phyloP scores from a whole-genome alignment of 2,329 filamentous ascomycete species.

The Simplicillium aogashimaense region DNA sequence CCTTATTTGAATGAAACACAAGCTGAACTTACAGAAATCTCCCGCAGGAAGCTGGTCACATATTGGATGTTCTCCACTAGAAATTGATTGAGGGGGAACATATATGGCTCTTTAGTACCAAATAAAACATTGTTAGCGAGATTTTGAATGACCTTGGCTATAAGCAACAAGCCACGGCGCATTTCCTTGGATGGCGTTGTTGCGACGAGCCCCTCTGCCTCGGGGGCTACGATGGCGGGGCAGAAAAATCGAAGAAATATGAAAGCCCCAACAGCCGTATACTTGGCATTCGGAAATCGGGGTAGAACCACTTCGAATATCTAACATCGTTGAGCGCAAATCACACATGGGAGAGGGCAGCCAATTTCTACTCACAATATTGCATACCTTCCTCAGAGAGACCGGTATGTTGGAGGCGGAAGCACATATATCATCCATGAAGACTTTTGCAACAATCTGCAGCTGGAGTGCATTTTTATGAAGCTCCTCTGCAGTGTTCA shows the following conservation, averaged over 20 bases:
- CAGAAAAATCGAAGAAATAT: slow-evolving; percentile 66
- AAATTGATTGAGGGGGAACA: slow-evolving; percentile 62
- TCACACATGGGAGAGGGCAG: too few relatives aligned
- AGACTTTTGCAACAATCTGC: slow-evolving; percentile 58
- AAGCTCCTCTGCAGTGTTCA: slow-evolving; percentile 50
- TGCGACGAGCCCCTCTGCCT: slow-evolving; percentile 55
- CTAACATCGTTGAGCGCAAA: slow-evolving; percentile 18
- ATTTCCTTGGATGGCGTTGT: slow-evolving; percentile 56
- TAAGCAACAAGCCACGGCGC: slow-evolving; percentile 56
- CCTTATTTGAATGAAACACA: slow-evolving; percentile 11
- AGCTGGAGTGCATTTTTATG: slow-evolving; percentile 58
- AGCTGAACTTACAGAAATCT: slow-evolving; percentile 50
- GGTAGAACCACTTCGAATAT: slow-evolving; percentile 55
- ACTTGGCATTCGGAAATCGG: slow-evolving; percentile 59
- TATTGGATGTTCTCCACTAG: slow-evolving; percentile 58
- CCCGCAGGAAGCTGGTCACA: slow-evolving; percentile 55
- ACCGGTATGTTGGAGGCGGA: slow-evolving; percentile 51
- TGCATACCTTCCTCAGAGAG: slow-evolving; percentile 58
- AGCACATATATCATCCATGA: slow-evolving; percentile 60
- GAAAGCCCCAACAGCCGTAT: slow-evolving; percentile 62
- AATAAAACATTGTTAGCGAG: slow-evolving; percentile 64
- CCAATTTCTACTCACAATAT: slow-evolving; percentile 37
- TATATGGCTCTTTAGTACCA: slow-evolving; percentile 62
- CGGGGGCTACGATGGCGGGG: slow-evolving; percentile 60
- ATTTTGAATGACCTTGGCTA: slow-evolving; percentile 63